Base-by-base conservation (phyloP, 2,329 filamentous ascomycete genomes). In the Berkeleyomyces rouxiae region DNA sequence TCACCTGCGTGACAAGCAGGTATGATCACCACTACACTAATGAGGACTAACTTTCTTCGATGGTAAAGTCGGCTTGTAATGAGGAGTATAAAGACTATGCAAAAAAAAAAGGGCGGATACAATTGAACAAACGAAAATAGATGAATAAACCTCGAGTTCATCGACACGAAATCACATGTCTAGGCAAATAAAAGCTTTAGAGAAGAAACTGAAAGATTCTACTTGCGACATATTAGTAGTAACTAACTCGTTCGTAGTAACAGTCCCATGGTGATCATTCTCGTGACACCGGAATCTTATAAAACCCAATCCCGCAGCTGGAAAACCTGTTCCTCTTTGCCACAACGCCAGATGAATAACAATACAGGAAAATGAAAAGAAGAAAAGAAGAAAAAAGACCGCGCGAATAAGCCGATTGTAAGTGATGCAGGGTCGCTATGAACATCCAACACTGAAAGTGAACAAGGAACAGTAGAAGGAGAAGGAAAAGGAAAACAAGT, bases 1-100 rank as follows among this genome's bases (percentile, higher is more conserved):
- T 64, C 63, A 64, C 59, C 63, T 64, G 63, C 63, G 63, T 64
- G 63, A 64, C 59, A 64, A 64, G 63, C 59, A 64, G 59, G 59
- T 64, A 61, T 63, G 58, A 63, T 63, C 57, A 63, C 63, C 59
- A 64, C 62, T 64, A 64, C 58, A 64, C 63, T 64, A 64, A 59
- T 64, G 47, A 64, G 58, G 58, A 63, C 39, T 33, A 46, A 5
- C 0, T 43, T 42, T 36, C 47, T 49, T n/a, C 44, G 9, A 37
- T 39, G 4, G 4, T 36, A 3, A 40, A 42, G 5, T 3, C 16
- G 7, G 42, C 1, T 11, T n/a, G 33, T 11, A 42, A 31, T 46
- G 3, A 40, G 33, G 13, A 11, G n/a, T 42, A 40, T n/a, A 57
- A 10, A 55, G 7, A 33, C 16, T 62, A 31, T 60, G 7, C 37